Conservation (phyloP, 805 yeast species). For the Torulaspora gathmanii region DNA sequence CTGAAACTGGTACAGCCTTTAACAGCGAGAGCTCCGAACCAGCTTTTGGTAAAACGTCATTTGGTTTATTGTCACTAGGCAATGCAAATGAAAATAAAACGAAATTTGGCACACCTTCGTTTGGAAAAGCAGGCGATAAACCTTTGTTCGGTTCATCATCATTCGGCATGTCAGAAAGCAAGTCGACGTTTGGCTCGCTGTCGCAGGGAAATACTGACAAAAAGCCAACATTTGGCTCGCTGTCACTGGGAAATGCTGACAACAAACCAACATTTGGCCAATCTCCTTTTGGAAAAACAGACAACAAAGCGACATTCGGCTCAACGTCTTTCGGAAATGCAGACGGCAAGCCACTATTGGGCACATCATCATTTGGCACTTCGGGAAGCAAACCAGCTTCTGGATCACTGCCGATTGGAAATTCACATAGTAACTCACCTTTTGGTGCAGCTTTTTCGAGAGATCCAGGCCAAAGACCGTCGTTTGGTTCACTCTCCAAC, state of each 20-base stretch:
- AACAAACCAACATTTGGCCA: no score
- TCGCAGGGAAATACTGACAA: no score
- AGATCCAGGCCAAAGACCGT: constrained; percentile 8
- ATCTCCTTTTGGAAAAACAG: no score
- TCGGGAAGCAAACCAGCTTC: constrained; percentile 8
- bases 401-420: constrained; percentile 17
- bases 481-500: constrained; percentile 15
- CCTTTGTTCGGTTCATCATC: background rate
- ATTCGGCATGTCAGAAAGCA: background rate
- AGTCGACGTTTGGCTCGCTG: background rate
- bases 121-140: background rate
- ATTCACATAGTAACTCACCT: constrained; percentile 9
- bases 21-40: background rate
- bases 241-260: background rate
- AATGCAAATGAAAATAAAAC: constrained; percentile 10
- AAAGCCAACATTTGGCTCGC: constrained; percentile 6
- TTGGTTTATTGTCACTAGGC: constrained; percentile 1
- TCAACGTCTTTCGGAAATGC: constrained; percentile 12
- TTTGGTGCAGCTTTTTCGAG: constrained; percentile 27
- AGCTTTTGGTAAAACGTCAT: constrained; percentile 15
- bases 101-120: constrained; percentile 24
- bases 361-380: constrained; percentile 9
- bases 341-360: constrained; percentile 4
- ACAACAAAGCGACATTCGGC: no score
- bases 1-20: constrained; percentile 1